Base-by-base conservation (phyloP, 805 yeast species). In the Huiozyma naganishii region DNA sequence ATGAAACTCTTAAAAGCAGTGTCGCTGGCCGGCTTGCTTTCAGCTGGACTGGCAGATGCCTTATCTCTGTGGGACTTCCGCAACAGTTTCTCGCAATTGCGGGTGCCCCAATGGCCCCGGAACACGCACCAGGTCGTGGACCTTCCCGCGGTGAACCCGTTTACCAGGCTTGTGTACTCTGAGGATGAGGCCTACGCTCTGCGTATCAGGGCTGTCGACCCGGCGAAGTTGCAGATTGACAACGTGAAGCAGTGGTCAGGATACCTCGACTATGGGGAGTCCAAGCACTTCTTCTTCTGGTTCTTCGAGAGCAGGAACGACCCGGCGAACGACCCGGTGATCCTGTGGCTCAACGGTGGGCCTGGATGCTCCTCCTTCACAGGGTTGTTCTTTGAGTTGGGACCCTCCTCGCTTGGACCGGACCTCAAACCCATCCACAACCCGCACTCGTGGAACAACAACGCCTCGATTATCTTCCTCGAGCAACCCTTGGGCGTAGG, bases 401-500 rank as follows among this genome's bases (percentile, higher is more conserved):
- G 97, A 27, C 95, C 97, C 5, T 75, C 95, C 0, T 71, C 80
- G 10, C 77, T 90, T 46, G 79, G 76, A 48, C 63, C 74, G 32
- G 72, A 76, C 44, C 64, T 83, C 52, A 74, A 77, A 54, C 88
- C 94, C n/a, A 73, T 74, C 29, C 69, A 66, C 62, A 90, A 90
- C 65, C 90, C 92, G 17, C 69, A 77, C 66, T 81, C 95, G 1
- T 90, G 97, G 97, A 90, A 89, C 65, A 69, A 72, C 52, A 85
- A 88, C 57, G 97, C 97, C 17, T 77, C 89, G 29, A 86, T 90
- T 23, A 82, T 90, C 49, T 90, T 83, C 68, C 72, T 90, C 48
- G 97, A 90, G 62, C 97, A 90, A 65, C 97, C 97, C 5, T 84
- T 89, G 37, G 84, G 84, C 43, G 95, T 85, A 32, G 97, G 97